Evolutionary conservation across 192 early-diverging fungal genomes (phyloP), one percentile per base, ranked within the genome.

Genomic region (Coemansia sp.): DNA sequence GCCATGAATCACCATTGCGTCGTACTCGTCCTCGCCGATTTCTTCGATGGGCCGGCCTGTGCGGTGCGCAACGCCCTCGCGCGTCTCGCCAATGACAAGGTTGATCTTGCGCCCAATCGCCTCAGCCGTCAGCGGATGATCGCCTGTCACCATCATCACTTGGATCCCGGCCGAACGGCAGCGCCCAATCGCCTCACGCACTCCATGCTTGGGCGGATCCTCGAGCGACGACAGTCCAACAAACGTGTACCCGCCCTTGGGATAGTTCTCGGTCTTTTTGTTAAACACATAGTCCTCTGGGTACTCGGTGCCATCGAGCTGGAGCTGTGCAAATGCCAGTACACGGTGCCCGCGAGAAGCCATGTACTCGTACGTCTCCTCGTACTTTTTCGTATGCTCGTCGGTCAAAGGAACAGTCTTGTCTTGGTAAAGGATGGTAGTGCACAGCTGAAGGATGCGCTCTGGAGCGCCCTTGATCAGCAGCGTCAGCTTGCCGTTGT

Each of bases 61-160:
- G 64, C 89, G 86, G 51, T 86, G 85, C 20, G 95, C 93, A 0
- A 95, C 83, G 59, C 80, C 75, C 26, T 90, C 89, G 73, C 90
- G 91, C 11, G 95, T 97, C 69, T 99, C 97, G 38, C 87, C 87
- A 10, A 97, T 64, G 68, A 99, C 87, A 81, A 99, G 79, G 80
- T 97, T 97, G 83, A 97, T 98, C 79, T 97, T 96, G 67, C 95
- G 89, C 5, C 91, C 95, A 72, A 99, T 97, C 21, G 95, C 93
- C 84, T 96, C 95, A 26, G 96, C 96, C 4, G 96, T 98, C 71
- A 96, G 87, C 51, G 94, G 93, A 73, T 95, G 93, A 77, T 98
- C 96, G 78, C 94, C 96, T 39, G 97, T 99, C n/a, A 99, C 94
- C 95, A 99, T 97, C 86, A 99, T 93, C 44, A 99, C 94, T 74